Evolutionary conservation across 768 basidiomycete species (phyloP), one percentile per base, ranked within the genome.

Genomic region (Psilocybe cubensis): DNA sequence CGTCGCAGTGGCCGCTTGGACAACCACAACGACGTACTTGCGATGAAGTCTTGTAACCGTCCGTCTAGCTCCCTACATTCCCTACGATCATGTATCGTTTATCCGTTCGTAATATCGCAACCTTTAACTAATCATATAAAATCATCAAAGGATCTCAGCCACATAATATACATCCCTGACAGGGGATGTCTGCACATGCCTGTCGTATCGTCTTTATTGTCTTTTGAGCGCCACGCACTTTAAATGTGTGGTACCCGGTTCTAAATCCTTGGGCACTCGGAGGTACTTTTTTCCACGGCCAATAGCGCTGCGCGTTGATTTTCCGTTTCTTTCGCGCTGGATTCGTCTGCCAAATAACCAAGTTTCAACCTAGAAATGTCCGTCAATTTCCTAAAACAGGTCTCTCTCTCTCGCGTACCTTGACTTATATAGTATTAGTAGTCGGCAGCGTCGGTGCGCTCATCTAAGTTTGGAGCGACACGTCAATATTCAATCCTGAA

Each of bases 241-340:
- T 29, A 9, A 27, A 18, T 12, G 23, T 9, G 28, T 8, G 14
- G n/a, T n/a, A 17, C 46, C 14, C 8, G 18, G 18, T 28, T 27
- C 17, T 48, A 48, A n/a, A 29, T 11, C 46, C 46, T 29, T 48
- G 46, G 46, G 46, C 23, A 27, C 46, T 31, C 46, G 46, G 46
- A 9, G 17, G 11, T 46, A 48, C 17, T 29, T 48, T 48, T n/a
- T 48, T n/a, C 2, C n/a, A 38, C 1, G n/a, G 18, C 24, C 46
- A 29, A 48, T 48, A 29, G 31, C 9, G 46, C 27, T 48, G 46
- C 46, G 46, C 46, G 5, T 48, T 31, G 46, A 29, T 48, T 48
- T 24, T n/a, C 46, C 46, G 24, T n/a, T 48, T 9, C 46, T 29
- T 18, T 31, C 35, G 35, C 35, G 35, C 35, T 48, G 12, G 17